phyloP scores from a whole-genome alignment of 805 yeast species.

The Wickerhamomyces ciferrii region DNA sequence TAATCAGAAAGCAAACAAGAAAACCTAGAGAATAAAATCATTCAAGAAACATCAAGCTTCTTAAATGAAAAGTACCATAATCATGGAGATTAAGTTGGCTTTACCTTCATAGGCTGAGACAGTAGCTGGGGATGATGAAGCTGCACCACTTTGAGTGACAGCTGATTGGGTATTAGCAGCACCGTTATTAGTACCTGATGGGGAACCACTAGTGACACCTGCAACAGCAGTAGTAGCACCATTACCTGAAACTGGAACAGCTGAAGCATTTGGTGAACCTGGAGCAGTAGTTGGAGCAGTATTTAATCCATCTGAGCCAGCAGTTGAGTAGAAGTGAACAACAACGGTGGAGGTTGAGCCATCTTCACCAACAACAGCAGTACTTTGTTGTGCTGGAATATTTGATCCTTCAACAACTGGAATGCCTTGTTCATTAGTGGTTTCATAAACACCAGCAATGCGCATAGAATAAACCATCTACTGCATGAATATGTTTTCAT shows the following conservation, averaged over 20 bases:
- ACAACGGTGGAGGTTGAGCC: not conserved
- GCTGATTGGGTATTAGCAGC: not conserved
- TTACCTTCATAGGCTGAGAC: constrained; percentile 2
- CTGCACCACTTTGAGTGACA: not conserved
- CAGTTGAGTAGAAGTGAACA: not conserved
- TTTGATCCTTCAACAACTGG: not conserved
- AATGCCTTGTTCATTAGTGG: not conserved
- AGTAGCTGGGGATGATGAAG: not conserved
- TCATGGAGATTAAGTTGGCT: not conserved
- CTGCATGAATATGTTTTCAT: too few relatives aligned
- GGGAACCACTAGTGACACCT: not conserved
- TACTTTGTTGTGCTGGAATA: not conserved
- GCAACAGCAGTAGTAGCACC: not conserved
- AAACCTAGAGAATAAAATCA: not conserved
- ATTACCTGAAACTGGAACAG: too few relatives aligned
- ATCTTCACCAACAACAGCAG: not conserved
- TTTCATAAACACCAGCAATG: not conserved
- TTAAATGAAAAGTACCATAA: not conserved
- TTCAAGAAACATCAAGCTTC: not conserved
- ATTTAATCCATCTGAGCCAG: not conserved
- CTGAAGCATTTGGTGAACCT: not conserved
- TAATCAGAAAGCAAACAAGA: not conserved
- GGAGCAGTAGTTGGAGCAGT: not conserved
- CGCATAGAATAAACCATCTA: too few relatives aligned
- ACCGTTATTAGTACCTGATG: not conserved